Base-by-base conservation (phyloP, 2,329 filamentous ascomycete genomes). In the Colletotrichum incanum region DNA sequence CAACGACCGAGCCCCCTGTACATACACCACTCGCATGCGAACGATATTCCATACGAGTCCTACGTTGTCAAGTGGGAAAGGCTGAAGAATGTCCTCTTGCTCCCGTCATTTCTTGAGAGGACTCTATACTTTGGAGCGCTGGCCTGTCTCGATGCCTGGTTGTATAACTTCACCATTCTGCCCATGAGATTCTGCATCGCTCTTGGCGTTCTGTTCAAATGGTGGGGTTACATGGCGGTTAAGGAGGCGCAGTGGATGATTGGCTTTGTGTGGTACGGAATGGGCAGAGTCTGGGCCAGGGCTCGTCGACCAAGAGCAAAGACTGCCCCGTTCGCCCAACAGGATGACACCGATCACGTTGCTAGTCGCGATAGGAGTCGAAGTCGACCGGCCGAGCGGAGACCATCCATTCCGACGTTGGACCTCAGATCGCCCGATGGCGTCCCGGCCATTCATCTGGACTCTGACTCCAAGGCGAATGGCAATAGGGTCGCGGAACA, bases 91-190 rank as follows among this genome's bases (percentile, higher is more conserved):
- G 97, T 98, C 73, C 83, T 99, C 7, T 86, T 95, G 34, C 84
- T 99, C 4, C 95, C 96, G 0, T 89, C 91, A 0, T 93, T 93
- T 73, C 87, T 99, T 6, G 96, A 99, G 82, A 89, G 93, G 56
- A 93, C 95, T 0, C 88, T 99, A 7, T 91, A 92, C 72, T 98
- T 99, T 82, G 96, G 96, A 8, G 92, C 94, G 0, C 83, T 98
- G 43, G 95, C 96, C 8, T 99, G 96, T 82, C 86, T 99, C 7
- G 96, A 99, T 80, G 93, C 96, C 1, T 99, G 96, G 95, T 89
- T 99, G 1, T 96, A 98, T 83, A 97, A 94, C 0, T 97, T 99
- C 77, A 99, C 96, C 0, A 98, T 99, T 55, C 85, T 99, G 0
- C 96, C 96, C 0, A 88, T 99, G 71, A 90, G 96, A 2, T 98